Percentiles rank a stretch among this genome's conserved stretches.
These are phyloP conservation scores for Psilocybe azurescens DNA, from an alignment of 768 basidiomycete genomes.

Conservation along the genomic window DNA sequence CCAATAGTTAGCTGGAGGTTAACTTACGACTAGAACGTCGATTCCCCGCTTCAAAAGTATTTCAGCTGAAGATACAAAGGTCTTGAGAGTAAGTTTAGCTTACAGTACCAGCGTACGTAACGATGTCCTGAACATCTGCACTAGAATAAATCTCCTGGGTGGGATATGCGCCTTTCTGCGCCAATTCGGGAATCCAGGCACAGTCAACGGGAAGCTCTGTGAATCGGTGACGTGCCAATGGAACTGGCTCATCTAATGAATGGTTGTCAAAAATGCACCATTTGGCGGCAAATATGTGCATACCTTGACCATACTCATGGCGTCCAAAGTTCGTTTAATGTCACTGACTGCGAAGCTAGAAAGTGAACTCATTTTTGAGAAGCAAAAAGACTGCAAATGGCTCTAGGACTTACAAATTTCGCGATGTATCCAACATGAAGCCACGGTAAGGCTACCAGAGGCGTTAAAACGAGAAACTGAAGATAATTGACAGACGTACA, in stretches of 20 bases:
- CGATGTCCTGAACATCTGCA: constrained; percentile 60
- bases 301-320: constrained; percentile 79
- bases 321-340: constrained; percentile 72
- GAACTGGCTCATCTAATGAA: constrained; percentile 63
- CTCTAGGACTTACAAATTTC: constrained; percentile 63
- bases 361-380: not conserved
- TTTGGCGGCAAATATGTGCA: constrained; percentile 50
- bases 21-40: constrained; percentile 67
- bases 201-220: constrained; percentile 75
- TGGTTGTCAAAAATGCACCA: constrained; percentile 24
- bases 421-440: constrained; percentile 80
- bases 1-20: not conserved
- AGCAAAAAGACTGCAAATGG: not conserved
- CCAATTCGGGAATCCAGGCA: constrained; percentile 65
- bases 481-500: constrained; percentile 41
- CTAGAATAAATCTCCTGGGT: constrained; percentile 53
- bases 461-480: not conserved
- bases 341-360: constrained; percentile 64
- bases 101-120: constrained; percentile 70
- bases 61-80: constrained; percentile 21
- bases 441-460: constrained; percentile 68
- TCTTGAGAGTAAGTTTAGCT: constrained; percentile 37
- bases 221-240: constrained; percentile 88
- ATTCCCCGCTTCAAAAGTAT: constrained; percentile 61
- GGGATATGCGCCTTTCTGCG: constrained; percentile 73